Base-by-base conservation (phyloP, 108 stramenopile genomes). In the Nitzschia putrida region DNA sequence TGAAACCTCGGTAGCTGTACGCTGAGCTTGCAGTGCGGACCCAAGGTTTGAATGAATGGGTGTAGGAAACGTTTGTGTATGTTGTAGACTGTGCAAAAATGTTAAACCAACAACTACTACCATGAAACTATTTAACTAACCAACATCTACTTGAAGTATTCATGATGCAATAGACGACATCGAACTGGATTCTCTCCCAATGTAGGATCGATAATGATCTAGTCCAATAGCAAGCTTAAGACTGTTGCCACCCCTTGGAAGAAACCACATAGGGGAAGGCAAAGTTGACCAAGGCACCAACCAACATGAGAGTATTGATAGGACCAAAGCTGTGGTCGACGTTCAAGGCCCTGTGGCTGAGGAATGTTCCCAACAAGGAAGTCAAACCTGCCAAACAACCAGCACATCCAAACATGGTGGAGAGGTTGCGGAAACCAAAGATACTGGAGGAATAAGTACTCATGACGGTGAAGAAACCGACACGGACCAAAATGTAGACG, bases 321-420 rank as follows among this genome's bases (percentile, higher is more conserved):
- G 53, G 66, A 7, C 38, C 14, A 47, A 67, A 67, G 34, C 53
- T 54, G 22, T 67, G 53, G 38, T 67, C 53, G 4, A 67, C 52
- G 22, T 53, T 3, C 13, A 67, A 53, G 14, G 66, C 66, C 6
- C 51, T 25, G 22, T 67, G 18, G 39, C 53, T 67, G 16, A 67
- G 39, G 26, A 53, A 53, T 10, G 66, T 34, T 21, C 53, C 51
- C 13, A 53, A 18, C 51, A 67, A 41, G 2, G 66, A 67, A 5
- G 20, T 21, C 66, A 67, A 41, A 10, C 66, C 66, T 2, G 66
- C 66, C 18, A 67, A 18, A 38, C 66, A 67, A 1, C 66, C 66
- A 39, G 66, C 66, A 40, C 38, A 53, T 54, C 66, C 66, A 67
- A 67, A 67, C 66, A 67, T 67, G 66, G 66, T 67, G 5, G 53